Evolutionary conservation across 2,329 filamentous ascomycete genomes (phyloP).

Genomic region (Nakataea oryzae): DNA sequence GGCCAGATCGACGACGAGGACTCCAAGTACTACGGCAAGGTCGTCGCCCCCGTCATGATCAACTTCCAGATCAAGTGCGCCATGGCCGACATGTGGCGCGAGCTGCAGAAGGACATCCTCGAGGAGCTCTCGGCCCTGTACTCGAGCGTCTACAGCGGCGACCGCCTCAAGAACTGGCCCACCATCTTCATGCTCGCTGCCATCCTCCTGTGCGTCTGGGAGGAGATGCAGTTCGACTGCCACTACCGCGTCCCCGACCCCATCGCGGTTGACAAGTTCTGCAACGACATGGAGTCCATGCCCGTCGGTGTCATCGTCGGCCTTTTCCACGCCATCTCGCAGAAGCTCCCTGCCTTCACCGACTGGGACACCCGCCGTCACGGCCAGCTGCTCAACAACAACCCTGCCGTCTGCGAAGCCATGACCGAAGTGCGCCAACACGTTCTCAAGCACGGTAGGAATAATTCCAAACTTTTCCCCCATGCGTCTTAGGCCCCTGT

Average conservation of each 20-base stretch:
- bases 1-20: slow-evolving; percentile 79
- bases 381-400: slow-evolving; percentile 82
- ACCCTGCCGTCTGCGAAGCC: slow-evolving; percentile 83
- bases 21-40: slow-evolving; percentile 83
- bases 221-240: slow-evolving; percentile 98
- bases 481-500: not conserved
- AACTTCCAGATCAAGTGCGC: slow-evolving; percentile 99
- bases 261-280: slow-evolving; percentile 83
- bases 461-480: not conserved
- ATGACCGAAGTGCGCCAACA: slow-evolving; percentile 93
- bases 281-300: slow-evolving; percentile 90
- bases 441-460: slow-evolving; percentile 86
- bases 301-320: slow-evolving; percentile 94
- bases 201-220: slow-evolving; percentile 89
- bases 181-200: slow-evolving; percentile 97
- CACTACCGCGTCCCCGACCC: slow-evolving; percentile 88
- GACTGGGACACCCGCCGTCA: slow-evolving; percentile 94
- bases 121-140: slow-evolving; percentile 88
- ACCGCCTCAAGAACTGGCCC: slow-evolving; percentile 97
- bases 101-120: slow-evolving; percentile 89
- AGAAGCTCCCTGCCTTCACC: slow-evolving; percentile 83
- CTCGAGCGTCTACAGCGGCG: slow-evolving; percentile 95
- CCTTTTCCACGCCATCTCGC: slow-evolving; percentile 94
- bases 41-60: slow-evolving; percentile 93
- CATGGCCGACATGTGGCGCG: slow-evolving; percentile 95